Conservation (phyloP, 2,329 filamentous ascomycete genomes). For the Ceratocystis variospora region DNA sequence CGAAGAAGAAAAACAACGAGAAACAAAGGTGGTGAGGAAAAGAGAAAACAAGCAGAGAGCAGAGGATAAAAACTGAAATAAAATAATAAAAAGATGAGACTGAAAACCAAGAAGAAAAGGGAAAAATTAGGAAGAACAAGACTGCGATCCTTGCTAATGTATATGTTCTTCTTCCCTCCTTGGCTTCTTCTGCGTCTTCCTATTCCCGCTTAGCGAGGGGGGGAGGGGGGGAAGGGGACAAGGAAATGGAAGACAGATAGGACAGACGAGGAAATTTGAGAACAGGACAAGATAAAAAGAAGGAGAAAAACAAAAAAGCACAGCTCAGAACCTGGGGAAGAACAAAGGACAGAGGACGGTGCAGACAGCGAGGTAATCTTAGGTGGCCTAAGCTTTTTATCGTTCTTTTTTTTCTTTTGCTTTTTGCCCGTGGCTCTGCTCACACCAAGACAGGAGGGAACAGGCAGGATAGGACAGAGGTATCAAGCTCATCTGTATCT, state of each 20-base stretch:
- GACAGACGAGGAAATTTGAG: neutral
- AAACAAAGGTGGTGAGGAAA: neutral
- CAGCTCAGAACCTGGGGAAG: slow-evolving; percentile 5
- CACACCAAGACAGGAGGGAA: neutral
- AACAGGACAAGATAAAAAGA: neutral
- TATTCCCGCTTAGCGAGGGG: neutral
- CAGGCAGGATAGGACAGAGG: neutral
- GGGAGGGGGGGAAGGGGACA: neutral
- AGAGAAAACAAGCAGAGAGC: neutral
- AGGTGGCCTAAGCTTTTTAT: slow-evolving; percentile 1
- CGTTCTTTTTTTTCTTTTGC: neutral
- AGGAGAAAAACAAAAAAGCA: neutral
- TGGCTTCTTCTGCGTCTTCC: neutral
- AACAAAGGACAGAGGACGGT: neutral
- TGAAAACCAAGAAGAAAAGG: neutral
- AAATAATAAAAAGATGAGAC: slow-evolving; percentile 5
- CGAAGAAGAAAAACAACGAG: neutral
- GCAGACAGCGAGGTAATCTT: neutral
- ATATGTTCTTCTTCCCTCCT: neutral
- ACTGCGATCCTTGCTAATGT: neutral
- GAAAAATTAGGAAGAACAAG: slow-evolving; percentile 4
- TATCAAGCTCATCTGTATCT: slow-evolving; percentile 1
- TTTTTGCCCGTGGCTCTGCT: neutral
- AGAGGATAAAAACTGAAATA: slow-evolving; percentile 2
- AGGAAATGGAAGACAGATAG: neutral